Evolutionary conservation across 441 rosid species (phyloP).

Genomic region (Euphorbia schlechtendalii): DNA sequence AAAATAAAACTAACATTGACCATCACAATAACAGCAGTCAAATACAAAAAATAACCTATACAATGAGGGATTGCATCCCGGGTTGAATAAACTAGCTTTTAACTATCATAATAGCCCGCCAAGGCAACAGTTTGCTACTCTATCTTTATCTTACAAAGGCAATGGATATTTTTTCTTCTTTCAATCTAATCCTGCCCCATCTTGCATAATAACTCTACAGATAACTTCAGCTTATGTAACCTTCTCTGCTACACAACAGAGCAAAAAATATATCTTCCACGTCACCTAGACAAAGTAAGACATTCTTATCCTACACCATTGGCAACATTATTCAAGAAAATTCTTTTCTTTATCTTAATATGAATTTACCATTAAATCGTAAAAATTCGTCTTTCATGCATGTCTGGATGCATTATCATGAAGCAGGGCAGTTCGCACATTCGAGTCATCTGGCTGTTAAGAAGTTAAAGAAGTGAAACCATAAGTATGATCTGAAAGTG

Average conservation of each 20-base stretch:
- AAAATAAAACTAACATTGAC: background rate
- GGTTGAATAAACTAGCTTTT: slow-evolving; percentile 1
- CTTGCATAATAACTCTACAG: slow-evolving; percentile 22
- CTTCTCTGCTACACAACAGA: slow-evolving; percentile 8
- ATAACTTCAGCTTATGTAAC: slow-evolving; percentile 1
- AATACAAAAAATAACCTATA: slow-evolving; percentile 25
- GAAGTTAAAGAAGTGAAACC: background rate
- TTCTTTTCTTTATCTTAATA: no score
- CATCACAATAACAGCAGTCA: background rate
- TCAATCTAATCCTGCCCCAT: slow-evolving; percentile 12
- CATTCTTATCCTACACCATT: background rate
- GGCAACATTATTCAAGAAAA: background rate
- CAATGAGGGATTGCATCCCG: slow-evolving; percentile 12
- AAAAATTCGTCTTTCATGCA: no score
- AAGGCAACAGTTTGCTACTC: background rate
- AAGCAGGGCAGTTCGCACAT: slow-evolving; percentile 65
- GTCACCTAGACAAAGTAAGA: slow-evolving; percentile 10
- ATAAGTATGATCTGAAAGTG: slow-evolving; percentile 4
- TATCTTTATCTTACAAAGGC: slow-evolving; percentile 30
- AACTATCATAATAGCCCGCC: background rate
- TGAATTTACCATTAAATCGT: no score
- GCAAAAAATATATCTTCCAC: background rate
- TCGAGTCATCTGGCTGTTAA: slow-evolving; percentile 60
- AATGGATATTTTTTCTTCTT: background rate
- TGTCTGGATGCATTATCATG: slow-evolving; percentile 76